Conservation (phyloP, 1,284 basidiomycete species). For the Fistulina hepatica region DNA sequence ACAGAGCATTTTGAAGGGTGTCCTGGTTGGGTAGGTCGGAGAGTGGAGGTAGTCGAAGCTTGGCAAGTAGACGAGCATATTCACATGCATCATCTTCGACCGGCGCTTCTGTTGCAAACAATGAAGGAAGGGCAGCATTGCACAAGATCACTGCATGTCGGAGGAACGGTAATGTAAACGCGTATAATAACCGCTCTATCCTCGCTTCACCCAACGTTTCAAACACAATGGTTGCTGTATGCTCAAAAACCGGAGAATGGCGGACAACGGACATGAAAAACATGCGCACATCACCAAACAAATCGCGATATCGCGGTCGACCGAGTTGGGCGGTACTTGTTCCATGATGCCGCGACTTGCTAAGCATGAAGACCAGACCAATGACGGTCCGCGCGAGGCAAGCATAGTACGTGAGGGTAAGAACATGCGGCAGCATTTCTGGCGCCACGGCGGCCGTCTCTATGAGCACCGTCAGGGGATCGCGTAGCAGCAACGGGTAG, state of each 20-base stretch:
- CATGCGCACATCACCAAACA: constrained; percentile 74
- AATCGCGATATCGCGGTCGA: constrained; percentile 42
- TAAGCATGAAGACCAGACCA: constrained; percentile 68
- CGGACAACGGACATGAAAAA: constrained; percentile 77
- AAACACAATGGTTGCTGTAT: constrained; percentile 64
- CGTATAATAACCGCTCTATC: constrained; percentile 81
- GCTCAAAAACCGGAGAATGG: constrained; percentile 70
- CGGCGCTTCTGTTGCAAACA: constrained; percentile 41
- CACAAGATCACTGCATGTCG: constrained; percentile 82
- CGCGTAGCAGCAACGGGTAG: constrained; percentile 73
- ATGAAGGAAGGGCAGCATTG: constrained; percentile 58
- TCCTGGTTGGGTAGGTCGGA: constrained; percentile 70
- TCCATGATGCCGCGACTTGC: constrained; percentile 60
- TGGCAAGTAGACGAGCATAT: constrained; percentile 67
- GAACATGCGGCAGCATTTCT: constrained; percentile 76
- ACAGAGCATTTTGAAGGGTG: constrained; percentile 71
- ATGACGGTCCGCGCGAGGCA: constrained; percentile 78
- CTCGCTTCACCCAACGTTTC: constrained; percentile 68
- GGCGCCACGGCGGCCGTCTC: constrained; percentile 84
- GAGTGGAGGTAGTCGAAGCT: constrained; percentile 71
- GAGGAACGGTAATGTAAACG: constrained; percentile 90
- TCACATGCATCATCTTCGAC: constrained; percentile 45
- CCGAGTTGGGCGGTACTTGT: constrained; percentile 36
- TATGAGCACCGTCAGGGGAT: constrained; percentile 80
- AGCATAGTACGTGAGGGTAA: constrained; percentile 81